Evolutionary conservation across 1,284 basidiomycete genomes (phyloP).

Genomic region (Puccinia novopanici): DNA sequence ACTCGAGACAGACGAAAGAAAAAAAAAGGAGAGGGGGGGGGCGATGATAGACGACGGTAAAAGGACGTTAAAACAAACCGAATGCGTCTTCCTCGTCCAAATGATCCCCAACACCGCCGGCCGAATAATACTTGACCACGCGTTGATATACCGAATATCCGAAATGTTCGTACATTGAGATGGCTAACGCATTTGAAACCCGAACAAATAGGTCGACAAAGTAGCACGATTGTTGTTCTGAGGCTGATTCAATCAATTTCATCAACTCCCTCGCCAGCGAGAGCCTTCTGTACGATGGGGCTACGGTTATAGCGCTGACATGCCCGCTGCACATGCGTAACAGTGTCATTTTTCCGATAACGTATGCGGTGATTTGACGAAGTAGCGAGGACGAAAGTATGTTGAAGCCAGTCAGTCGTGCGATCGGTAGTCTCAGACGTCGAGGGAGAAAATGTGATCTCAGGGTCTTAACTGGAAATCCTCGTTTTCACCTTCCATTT

Average conservation of each 20-base stretch:
- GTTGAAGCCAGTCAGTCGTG: not conserved
- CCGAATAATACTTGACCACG: slow-evolving; percentile 41
- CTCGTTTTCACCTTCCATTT: slow-evolving; percentile 71
- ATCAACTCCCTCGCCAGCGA: slow-evolving; percentile 40
- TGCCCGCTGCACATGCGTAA: slow-evolving; percentile 26
- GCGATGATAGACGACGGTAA: not conserved
- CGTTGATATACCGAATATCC: slow-evolving; percentile 48
- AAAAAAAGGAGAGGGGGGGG: not conserved
- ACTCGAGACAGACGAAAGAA: not conserved
- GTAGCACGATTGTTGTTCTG: slow-evolving; percentile 32
- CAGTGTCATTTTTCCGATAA: not conserved
- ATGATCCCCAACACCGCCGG: slow-evolving; percentile 16
- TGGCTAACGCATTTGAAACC: slow-evolving; percentile 35
- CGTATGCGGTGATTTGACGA: not conserved
- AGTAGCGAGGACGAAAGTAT: not conserved
- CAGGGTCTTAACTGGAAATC: slow-evolving; percentile 68
- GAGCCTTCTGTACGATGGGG: slow-evolving; percentile 39
- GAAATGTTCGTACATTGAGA: slow-evolving; percentile 46
- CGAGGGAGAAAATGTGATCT: not conserved
- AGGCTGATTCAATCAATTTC: slow-evolving; percentile 42
- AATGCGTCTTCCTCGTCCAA: slow-evolving; percentile 45
- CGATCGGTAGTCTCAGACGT: not conserved
- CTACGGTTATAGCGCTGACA: slow-evolving; percentile 42
- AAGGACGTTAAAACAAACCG: slow-evolving; percentile 37
- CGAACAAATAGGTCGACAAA: slow-evolving; percentile 49